These are phyloP conservation scores for Hypoxylon sp. DNA, from an alignment of 2,329 filamentous ascomycete genomes.

Conservation along the genomic window DNA sequence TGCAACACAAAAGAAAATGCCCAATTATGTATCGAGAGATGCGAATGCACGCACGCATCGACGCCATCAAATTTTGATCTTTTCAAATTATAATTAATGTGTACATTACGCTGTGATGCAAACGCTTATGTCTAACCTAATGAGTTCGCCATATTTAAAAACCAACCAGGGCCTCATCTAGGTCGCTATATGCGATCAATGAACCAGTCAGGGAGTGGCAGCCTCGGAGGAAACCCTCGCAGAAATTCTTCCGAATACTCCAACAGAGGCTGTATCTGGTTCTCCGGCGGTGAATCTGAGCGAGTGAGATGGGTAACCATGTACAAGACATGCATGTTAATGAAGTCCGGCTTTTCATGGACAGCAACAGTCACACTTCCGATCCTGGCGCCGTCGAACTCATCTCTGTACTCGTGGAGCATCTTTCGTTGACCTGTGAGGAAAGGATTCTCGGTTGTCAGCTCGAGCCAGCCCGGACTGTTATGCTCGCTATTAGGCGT, in stretches of 20 bases:
- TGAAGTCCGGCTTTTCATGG: not conserved
- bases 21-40: not conserved
- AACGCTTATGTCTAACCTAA: constrained; percentile 2
- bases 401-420: constrained; percentile 21
- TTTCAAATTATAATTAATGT: not conserved
- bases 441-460: constrained; percentile 20
- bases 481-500: constrained; percentile 8
- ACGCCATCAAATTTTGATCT: not conserved
- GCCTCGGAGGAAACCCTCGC: not conserved
- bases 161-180: no score
- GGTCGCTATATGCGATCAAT: not conserved
- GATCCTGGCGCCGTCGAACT: constrained; percentile 22
- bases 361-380: constrained; percentile 12
- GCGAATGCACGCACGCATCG: not conserved
- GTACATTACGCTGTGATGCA: constrained; percentile 6
- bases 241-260: not conserved
- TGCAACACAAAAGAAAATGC: no score
- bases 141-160: not conserved
- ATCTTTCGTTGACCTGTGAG: constrained; percentile 28
- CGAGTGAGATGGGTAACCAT: constrained; percentile 26
- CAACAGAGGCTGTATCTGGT: not conserved
- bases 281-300: not conserved
- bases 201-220: not conserved
- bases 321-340: constrained; percentile 12
- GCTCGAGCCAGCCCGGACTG: constrained; percentile 16